A percentile compares a stretch with the other conserved stretches of the same genome.
These are phyloP conservation scores for Lactarius sp. DNA, from an alignment of 768 basidiomycete species.

Conservation along the genomic window DNA sequence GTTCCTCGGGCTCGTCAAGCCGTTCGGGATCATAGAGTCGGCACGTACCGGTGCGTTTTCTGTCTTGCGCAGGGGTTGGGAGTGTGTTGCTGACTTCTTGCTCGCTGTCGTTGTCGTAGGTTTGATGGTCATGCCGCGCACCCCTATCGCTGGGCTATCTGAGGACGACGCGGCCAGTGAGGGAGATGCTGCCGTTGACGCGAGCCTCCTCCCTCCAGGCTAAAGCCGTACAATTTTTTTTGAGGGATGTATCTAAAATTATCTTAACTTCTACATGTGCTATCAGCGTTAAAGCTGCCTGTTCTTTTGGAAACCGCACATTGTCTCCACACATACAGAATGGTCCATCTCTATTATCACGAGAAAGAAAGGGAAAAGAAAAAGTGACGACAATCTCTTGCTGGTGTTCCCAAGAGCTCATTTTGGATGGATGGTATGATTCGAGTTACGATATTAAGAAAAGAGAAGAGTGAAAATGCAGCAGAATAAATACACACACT, in stretches of 20 bases:
- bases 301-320: not conserved
- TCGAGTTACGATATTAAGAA: not conserved
- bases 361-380: not conserved
- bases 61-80: too few relatives aligned
- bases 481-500: constrained; percentile 19
- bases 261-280: not conserved
- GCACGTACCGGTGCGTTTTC: constrained; percentile 75
- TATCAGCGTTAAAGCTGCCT: not conserved
- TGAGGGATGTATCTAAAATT: not conserved
- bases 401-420: not conserved
- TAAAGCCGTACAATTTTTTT: constrained; percentile 31
- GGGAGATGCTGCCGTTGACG: constrained; percentile 67
- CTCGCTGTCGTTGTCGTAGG: constrained; percentile 48
- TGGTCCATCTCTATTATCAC: too few relatives aligned
- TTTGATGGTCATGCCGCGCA: constrained; percentile 97
- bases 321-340: not conserved
- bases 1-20: constrained; percentile 85
- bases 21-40: constrained; percentile 93
- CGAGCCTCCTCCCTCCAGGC: constrained; percentile 91
- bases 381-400: not conserved
- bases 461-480: constrained; percentile 9
- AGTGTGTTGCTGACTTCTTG: not conserved
- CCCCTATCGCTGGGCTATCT: constrained; percentile 63
- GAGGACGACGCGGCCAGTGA: constrained; percentile 52
- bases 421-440: constrained; percentile 11